Evolutionary conservation across 1,284 basidiomycete genomes (phyloP), one percentile per base, ranked within the genome.

Genomic region (Boletellus deceptivus): DNA sequence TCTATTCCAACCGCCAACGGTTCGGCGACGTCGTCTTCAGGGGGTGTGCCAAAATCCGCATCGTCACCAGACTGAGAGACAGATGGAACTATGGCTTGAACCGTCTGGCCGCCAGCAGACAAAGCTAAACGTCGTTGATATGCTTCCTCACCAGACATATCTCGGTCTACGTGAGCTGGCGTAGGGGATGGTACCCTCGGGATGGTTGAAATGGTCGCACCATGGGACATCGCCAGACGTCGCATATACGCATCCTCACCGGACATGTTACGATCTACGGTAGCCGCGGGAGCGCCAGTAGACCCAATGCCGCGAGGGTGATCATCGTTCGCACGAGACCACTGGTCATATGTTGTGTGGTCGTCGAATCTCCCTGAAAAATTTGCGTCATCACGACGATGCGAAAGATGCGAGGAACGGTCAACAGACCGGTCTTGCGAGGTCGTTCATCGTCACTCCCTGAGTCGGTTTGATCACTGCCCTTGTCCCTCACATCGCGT

Each of bases 381-480:
- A 40, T 20, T 31, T 8, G 29, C 3, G 38, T 56, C 36, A 55
- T 45, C n/a, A 47, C 27, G 33, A 46, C 8, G 18, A 41, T 38
- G 35, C 8, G 18, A 33, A 45, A 38, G 4, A 10, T n/a, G 6
- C 43, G 17, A 48, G 29, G 16, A 31, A 33, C 0, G 13, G 5
- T 27, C 17, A 38, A 57, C 73, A 46, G 59, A 86, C 89, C 87
- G 53, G 82, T 71, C 65, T 91, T 91, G 45, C 79, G 76, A 9
- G 88, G 87, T 24, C 84, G 74, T 47, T 84, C 83, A 36, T 84
- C 84, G 45, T 88, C 86, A 25, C 82, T 84, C 17, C 70, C 79
- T 39, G 82, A 86, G 55, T 82, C 87, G 3, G 84, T 85, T 61
- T 85, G 83, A 53, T 77, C 79, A 59, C 79, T 82, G 49, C 79